Base-by-base conservation (phyloP, 2,329 filamentous ascomycete genomes). In the Coniochaeta sp. region DNA sequence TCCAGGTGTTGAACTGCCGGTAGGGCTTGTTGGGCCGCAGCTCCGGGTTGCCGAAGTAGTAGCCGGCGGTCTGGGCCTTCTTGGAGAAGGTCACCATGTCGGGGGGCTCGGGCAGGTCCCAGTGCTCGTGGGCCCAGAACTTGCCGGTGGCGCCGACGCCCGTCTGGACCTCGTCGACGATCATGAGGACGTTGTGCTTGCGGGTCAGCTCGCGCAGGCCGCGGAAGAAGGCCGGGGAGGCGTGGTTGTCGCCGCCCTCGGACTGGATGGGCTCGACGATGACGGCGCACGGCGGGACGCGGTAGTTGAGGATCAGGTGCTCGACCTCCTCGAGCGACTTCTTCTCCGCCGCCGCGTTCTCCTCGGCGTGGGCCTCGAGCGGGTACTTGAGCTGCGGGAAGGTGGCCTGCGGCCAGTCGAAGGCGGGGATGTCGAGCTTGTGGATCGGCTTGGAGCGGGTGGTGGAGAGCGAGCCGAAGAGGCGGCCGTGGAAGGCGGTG, bases 41-140 rank as follows among this genome's bases (percentile, higher is more conserved):
- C 47, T 85, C 86, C 11, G 85, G 83, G 81, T 95, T 88, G 63
- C 89, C 89, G 72, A 87, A 96, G 82, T 95, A 96, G 82, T 93
- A 96, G 36, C 92, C 92, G 7, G 93, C 92, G 1, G 92, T 90
- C 78, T 96, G 92, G 3, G 92, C 93, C 82, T 96, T 96, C 82
- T 96, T 96, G 71, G 86, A 90, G 79, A 96, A 96, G 61, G 92
- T 96, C 52, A 96, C 92, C 81, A 96, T 95, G 79, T 96, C 92
- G 0, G 92, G 92, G 9, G 92, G 90, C 38, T 86, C 78, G 57
- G 81, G 71, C 50, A 96, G 83, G 73, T 89, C 83, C 92, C 92
- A 96, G 86, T 96, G 93, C 69, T 96, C 91, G 79, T 96, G 93
- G 9, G 93, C 92, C 92, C 92, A 96, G 86, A 96, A 96, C 74